Conservation (phyloP, 257 asterid species). For the Euphrasia confusa region DNA sequence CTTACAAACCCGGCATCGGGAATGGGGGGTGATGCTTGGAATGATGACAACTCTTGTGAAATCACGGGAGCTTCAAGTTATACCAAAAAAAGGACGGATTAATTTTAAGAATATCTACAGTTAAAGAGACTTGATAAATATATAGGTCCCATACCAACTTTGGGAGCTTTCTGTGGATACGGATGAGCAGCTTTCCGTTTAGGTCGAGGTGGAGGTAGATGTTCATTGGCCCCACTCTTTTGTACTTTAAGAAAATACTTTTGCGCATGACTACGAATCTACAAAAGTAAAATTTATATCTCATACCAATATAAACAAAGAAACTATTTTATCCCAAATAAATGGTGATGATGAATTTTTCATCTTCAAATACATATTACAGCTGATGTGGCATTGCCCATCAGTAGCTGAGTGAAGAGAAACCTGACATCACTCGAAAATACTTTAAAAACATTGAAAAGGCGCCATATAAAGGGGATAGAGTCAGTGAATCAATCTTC, state of each 20-base stretch:
- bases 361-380: constrained; percentile 6
- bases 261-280: constrained; percentile 99
- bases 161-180: constrained; percentile 90
- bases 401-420: no score
- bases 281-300: constrained; percentile 24
- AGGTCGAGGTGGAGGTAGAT: constrained; percentile 96
- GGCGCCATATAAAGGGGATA: no score
- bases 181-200: constrained; percentile 97
- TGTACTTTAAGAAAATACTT: constrained; percentile 87
- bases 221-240: constrained; percentile 84
- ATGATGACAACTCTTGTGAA: constrained; percentile 45
- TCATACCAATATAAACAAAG: background rate
- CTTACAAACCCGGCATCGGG: constrained; percentile 45
- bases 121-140: constrained; percentile 9
- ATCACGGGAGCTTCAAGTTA: constrained; percentile 47
- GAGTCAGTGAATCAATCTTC: no score
- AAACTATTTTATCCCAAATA: constrained; percentile 1
- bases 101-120: constrained; percentile 16
- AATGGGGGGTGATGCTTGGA: constrained; percentile 44
- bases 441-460: no score
- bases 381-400: no score
- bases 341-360: background rate
- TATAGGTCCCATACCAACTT: constrained; percentile 35
- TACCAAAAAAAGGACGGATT: constrained; percentile 14
- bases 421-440: no score